Percentiles rank a stretch among this genome's conserved stretches.
Evolutionary conservation across 108 stramenopile species (phyloP).

Genomic region (Skeletonema tropicum): DNA sequence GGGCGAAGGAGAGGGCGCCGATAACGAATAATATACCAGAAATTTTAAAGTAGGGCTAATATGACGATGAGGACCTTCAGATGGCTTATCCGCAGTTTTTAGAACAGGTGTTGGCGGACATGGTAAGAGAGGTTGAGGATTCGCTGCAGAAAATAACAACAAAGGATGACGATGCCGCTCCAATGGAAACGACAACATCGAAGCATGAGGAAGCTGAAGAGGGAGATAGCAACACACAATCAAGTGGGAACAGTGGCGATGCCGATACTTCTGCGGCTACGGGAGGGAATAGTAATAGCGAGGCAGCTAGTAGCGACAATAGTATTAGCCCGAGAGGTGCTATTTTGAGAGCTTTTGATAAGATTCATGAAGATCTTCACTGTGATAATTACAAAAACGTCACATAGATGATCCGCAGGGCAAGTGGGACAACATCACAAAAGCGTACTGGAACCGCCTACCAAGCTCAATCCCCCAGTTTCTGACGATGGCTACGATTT

Average conservation of each 20-base stretch:
- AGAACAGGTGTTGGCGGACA: background rate
- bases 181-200: too few relatives aligned
- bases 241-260: too few relatives aligned
- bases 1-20: background rate
- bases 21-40: too few relatives aligned
- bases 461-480: background rate
- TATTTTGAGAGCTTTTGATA: background rate
- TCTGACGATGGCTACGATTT: background rate
- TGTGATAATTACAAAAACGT: background rate
- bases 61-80: background rate
- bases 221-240: too few relatives aligned
- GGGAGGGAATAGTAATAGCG: background rate
- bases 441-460: background rate
- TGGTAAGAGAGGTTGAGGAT: background rate
- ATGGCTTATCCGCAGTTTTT: background rate
- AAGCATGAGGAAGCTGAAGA: background rate
- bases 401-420: background rate
- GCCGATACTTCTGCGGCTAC: too few relatives aligned
- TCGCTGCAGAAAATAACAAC: background rate
- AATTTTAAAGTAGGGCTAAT: too few relatives aligned
- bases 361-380: background rate
- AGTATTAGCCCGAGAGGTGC: background rate
- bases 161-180: background rate
- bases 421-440: background rate
- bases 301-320: background rate